Percentiles rank a stretch among this genome's conserved stretches.
phyloP scores from a whole-genome alignment of 805 yeast species.

The Blastobotrys chiropterorum region DNA sequence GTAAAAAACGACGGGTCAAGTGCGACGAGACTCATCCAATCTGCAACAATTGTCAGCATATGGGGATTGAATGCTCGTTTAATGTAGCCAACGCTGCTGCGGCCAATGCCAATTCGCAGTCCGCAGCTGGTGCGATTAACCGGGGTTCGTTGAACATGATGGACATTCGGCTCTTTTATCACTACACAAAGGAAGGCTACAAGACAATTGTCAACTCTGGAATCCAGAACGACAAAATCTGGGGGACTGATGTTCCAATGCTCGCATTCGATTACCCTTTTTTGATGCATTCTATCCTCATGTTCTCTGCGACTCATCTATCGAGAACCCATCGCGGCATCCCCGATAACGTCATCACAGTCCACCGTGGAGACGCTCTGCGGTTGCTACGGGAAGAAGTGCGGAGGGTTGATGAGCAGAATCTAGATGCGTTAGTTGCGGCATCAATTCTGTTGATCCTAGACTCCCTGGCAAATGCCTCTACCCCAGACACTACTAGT shows the following conservation, averaged over 20 bases:
- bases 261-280: conserved; percentile 84
- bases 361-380: conserved; percentile 81
- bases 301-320: conserved; percentile 88
- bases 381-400: conserved; percentile 80
- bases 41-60: conserved; percentile 72
- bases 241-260: conserved; percentile 84
- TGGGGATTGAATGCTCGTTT: conserved; percentile 61
- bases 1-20: conserved; percentile 84
- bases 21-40: conserved; percentile 83
- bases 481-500: conserved; percentile 40
- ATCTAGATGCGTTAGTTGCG: conserved; percentile 84
- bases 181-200: conserved; percentile 79
- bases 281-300: conserved; percentile 85
- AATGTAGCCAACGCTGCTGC: conserved; percentile 1
- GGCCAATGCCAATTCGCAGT: conserved; percentile 2
- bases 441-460: conserved; percentile 82
- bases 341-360: conserved; percentile 16
- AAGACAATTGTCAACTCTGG: conserved; percentile 87
- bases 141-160: conserved; percentile 49
- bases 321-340: conserved; percentile 74
- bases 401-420: conserved; percentile 70
- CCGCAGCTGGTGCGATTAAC: conserved; percentile 11
- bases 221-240: conserved; percentile 74
- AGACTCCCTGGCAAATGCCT: conserved; percentile 86
- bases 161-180: conserved; percentile 79